Base-by-base conservation (phyloP, 2,329 filamentous ascomycete species). In the Metarhizium anisopliae region DNA sequence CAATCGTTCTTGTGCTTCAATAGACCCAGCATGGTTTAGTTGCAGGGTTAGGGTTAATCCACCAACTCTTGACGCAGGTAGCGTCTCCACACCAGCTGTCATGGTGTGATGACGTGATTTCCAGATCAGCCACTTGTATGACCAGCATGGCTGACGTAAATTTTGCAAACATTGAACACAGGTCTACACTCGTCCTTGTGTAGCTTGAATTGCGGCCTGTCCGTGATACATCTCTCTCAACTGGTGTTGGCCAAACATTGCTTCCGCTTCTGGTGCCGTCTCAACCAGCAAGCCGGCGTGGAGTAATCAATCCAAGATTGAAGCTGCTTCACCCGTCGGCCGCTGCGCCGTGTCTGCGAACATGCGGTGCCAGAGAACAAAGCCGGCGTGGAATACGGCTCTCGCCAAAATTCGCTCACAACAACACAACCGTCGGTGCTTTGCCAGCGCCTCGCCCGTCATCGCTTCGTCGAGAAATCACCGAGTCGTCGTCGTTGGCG, bases 401-500 rank as follows among this genome's bases (percentile, higher is more conserved):
- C n/a, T 18, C 18, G 18, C 16, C 29, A 36, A n/a, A 16, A n/a
- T 38, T 8, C n/a, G 47, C 52, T 8, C 16, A 29, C 16, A 49
- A 53, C 16, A 49, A 51, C 11, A 32, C 47, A n/a, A 56, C 57
- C 25, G 49, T 6, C 52, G 55, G 29, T 29, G 50, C 43, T 54
- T 66, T 20, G 60, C 64, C 4, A 64, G 62, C 14, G 57, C 53
- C 42, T 59, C 62, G 11, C 68, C 73, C 7, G 72, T 68, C 25
- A 66, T 54, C 54, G 63, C 70, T 43, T 62, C 67, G 16, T 64
- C 56, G 14, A 52, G 59, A n/a, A 63, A 53, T 60, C 85, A 89
- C 74, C 84, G 79, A 63, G 75, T 89, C 16, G 82, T 88, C 13
- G 77, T 89, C 2, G 74, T 89, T 32, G 86, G 86, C 52, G 85